Percentiles rank a stretch among this genome's conserved stretches.
These are phyloP conservation scores for Phyllosticta capitalensis DNA, from an alignment of 2,329 filamentous ascomycete genomes.

Conservation along the genomic window DNA sequence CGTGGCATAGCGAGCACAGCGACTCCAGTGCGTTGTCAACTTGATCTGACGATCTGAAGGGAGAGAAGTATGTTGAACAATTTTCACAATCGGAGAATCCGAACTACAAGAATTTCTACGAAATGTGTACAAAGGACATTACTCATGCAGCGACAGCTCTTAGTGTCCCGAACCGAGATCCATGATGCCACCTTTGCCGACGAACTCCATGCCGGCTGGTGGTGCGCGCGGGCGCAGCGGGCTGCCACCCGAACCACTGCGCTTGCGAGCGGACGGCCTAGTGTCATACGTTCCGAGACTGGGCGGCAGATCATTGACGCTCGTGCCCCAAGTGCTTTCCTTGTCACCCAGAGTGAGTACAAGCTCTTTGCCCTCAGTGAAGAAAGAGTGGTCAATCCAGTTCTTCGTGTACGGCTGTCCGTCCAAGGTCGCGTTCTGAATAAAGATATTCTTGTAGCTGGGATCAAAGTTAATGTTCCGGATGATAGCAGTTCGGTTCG, in stretches of 20 bases:
- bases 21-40: too few relatives aligned
- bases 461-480: constrained; percentile 32
- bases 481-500: constrained; percentile 29
- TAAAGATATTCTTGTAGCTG: constrained; percentile 29
- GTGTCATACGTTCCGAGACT: constrained; percentile 20
- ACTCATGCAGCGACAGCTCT: background rate
- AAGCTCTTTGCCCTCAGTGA: constrained; percentile 32
- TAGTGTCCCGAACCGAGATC: background rate
- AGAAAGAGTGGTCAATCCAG: constrained; percentile 35
- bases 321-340: constrained; percentile 35
- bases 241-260: background rate
- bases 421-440: constrained; percentile 34
- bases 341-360: constrained; percentile 31
- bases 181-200: background rate
- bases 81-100: too few relatives aligned
- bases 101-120: too few relatives aligned
- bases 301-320: constrained; percentile 32
- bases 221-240: background rate
- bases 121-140: too few relatives aligned
- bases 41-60: too few relatives aligned
- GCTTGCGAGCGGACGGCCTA: background rate
- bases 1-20: too few relatives aligned
- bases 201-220: background rate
- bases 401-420: constrained; percentile 32
- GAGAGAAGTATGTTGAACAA: too few relatives aligned